Conservation (phyloP, 768 basidiomycete genomes). For the Auricularia heimuer region DNA sequence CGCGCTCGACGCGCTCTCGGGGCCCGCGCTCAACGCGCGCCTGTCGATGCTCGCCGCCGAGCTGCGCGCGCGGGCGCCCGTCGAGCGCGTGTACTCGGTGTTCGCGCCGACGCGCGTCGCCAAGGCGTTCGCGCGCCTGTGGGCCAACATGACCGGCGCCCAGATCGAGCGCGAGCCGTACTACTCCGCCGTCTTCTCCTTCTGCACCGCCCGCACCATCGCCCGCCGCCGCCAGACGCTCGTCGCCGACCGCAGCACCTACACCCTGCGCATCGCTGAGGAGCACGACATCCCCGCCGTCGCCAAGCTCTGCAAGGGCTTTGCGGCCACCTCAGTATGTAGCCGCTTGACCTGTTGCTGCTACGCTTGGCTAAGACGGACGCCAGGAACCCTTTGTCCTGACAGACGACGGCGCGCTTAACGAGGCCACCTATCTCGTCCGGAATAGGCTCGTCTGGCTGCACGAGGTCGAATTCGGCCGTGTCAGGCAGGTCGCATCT, state of each 20-base stretch:
- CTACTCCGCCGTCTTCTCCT: constrained; percentile 50
- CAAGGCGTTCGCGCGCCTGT: constrained; percentile 35
- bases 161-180: constrained; percentile 34
- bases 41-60: constrained; percentile 33
- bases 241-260: neutral
- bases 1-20: constrained; percentile 23
- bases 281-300: constrained; percentile 31
- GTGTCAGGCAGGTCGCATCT: constrained; percentile 34
- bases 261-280: constrained; percentile 31
- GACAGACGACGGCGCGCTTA: constrained; percentile 27
- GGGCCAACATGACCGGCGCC: constrained; percentile 39
- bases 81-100: constrained; percentile 49
- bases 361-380: neutral
- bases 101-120: constrained; percentile 47
- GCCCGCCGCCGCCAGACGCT: constrained; percentile 9
- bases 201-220: constrained; percentile 40
- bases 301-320: constrained; percentile 41
- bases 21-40: constrained; percentile 28
- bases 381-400: constrained; percentile 48
- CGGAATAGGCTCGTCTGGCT: constrained; percentile 47
- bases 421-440: constrained; percentile 46
- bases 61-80: constrained; percentile 27
- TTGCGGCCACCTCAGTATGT: constrained; percentile 47
- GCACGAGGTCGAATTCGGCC: constrained; percentile 31
- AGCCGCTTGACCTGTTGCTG: too few species aligned